Evolutionary conservation across 768 basidiomycete species (phyloP).

Genomic region (Lactarius evosmus): DNA sequence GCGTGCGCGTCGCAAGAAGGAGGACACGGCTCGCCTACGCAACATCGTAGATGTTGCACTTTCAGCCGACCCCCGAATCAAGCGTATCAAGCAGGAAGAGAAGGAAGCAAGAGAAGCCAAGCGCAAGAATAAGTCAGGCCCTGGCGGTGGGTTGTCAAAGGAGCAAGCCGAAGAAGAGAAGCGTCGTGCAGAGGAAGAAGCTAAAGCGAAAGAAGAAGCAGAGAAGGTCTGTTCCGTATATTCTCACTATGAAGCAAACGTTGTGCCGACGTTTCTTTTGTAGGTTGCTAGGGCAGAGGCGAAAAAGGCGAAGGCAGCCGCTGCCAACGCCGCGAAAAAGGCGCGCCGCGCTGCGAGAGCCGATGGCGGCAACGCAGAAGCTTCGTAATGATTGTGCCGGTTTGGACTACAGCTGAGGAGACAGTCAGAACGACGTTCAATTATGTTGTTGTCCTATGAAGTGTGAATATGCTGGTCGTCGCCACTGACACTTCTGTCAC

Average conservation of each 20-base stretch:
- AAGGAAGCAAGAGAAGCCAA: conserved; percentile 93
- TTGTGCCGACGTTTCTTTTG: neutral
- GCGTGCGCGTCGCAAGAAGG: conserved; percentile 94
- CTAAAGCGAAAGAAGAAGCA: conserved; percentile 73
- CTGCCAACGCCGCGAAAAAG: conserved; percentile 90
- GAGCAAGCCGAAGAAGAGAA: conserved; percentile 54
- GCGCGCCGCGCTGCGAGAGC: conserved; percentile 64
- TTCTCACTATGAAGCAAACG: neutral
- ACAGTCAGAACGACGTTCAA: conserved; percentile 4
- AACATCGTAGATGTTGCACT: conserved; percentile 83
- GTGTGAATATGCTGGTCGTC: neutral
- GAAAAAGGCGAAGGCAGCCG: conserved; percentile 81
- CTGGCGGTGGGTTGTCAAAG: conserved; percentile 47
- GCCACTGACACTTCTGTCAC: neutral
- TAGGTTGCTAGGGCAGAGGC: conserved; percentile 65
- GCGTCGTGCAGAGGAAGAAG: conserved; percentile 66
- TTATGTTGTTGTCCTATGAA: neutral
- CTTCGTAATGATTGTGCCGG: conserved; percentile 7
- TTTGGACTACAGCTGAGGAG: conserved; percentile 5
- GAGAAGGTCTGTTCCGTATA: conserved; percentile 59
- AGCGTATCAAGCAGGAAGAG: conserved; percentile 93
- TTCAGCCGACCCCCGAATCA: conserved; percentile 88
- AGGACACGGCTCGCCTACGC: conserved; percentile 88
- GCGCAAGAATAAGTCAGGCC: conserved; percentile 56
- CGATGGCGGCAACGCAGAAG: conserved; percentile 35